phyloP scores from a whole-genome alignment of 352 stramenopile genomes.

The Pythium rhizo-oryzae region DNA sequence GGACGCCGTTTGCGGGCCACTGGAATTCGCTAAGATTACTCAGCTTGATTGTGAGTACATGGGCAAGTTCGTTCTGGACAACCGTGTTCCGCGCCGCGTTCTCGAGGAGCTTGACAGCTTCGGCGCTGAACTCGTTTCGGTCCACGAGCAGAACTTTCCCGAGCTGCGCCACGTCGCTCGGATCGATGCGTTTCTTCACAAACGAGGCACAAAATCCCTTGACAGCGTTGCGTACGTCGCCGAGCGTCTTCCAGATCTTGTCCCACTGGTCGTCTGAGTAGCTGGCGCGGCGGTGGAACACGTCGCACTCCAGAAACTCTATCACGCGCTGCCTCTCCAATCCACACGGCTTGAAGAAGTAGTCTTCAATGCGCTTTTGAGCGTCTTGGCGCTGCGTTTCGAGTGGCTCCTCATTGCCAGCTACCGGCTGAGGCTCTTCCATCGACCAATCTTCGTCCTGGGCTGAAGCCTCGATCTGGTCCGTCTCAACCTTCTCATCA shows the following conservation, averaged over 20 bases:
- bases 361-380: constrained; percentile 20
- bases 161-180: constrained; percentile 6
- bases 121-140: constrained; percentile 10
- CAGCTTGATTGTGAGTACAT: constrained; percentile 26
- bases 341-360: constrained; percentile 26
- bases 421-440: neutral
- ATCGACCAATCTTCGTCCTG: constrained; percentile 17
- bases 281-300: constrained; percentile 13
- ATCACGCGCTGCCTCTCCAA: neutral
- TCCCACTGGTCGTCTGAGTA: constrained; percentile 19
- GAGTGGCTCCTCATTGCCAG: neutral
- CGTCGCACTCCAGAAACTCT: constrained; percentile 14
- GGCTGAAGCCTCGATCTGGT: neutral
- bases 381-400: constrained; percentile 15
- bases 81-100: constrained; percentile 5
- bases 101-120: constrained; percentile 15
- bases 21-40: constrained; percentile 25
- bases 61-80: constrained; percentile 13
- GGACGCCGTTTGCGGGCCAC: constrained; percentile 15
- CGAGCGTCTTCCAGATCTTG: neutral
- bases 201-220: neutral
- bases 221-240: neutral
- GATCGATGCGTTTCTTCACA: neutral
- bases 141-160: constrained; percentile 9
- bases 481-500: constrained; percentile 19